Conservation (phyloP, 2,329 filamentous ascomycete species). For the Reticulascus tulasneorum region DNA sequence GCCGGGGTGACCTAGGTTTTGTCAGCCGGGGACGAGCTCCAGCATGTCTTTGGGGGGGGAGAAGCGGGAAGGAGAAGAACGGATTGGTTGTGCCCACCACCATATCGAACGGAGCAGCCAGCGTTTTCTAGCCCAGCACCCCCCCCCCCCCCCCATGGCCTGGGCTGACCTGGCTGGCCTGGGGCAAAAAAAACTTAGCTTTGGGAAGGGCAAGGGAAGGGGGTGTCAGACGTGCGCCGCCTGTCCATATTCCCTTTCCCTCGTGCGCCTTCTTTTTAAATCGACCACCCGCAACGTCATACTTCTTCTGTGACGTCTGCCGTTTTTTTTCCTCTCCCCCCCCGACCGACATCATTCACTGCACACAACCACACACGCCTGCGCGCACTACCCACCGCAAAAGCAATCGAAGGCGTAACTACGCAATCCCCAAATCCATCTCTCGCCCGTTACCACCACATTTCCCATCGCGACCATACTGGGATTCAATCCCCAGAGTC, state of each 20-base stretch:
- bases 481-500: too few relatives aligned
- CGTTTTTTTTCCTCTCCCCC: conserved; percentile 19
- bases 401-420: conserved; percentile 4
- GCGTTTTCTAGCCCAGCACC: too few relatives aligned
- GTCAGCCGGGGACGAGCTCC: too few relatives aligned
- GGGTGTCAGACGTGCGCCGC: conserved; percentile 14
- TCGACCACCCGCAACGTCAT: conserved; percentile 39
- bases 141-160: too few relatives aligned
- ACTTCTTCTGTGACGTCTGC: conserved; percentile 38
- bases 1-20: too few relatives aligned
- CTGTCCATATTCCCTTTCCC: conserved; percentile 26
- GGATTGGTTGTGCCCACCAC: too few relatives aligned
- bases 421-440: conserved; percentile 3
- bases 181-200: too few relatives aligned
- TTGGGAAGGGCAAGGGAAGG: too few relatives aligned
- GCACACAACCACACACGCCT: conserved; percentile 9
- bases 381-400: conserved; percentile 8
- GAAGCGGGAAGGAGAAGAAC: too few relatives aligned
- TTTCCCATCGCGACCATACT: neutral
- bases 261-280: conserved; percentile 18
- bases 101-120: too few relatives aligned
- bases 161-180: too few relatives aligned
- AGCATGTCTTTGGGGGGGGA: too few relatives aligned
- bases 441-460: conserved; percentile 2
- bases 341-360: conserved; percentile 12